Base-by-base conservation (phyloP, 306 rosid species). In the Albizia julibrissin region DNA sequence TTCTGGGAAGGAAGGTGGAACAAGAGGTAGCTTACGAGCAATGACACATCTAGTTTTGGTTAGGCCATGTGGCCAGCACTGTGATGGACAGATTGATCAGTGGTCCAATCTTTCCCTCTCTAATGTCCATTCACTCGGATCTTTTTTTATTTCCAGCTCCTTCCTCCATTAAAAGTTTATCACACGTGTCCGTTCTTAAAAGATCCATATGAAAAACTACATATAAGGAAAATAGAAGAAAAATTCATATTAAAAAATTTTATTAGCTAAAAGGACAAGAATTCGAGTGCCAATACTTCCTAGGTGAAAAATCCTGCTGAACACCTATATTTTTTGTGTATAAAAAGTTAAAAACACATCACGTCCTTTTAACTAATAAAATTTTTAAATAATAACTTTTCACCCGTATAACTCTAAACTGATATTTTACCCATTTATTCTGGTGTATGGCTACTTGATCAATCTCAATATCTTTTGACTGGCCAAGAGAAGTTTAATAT, bases 81-180 rank as follows among this genome's bases (percentile, higher is more conserved):
- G 39, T 62, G 69, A 27, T 62, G 29, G 18, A 26, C 37, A 26
- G 69, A 39, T 10, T 0, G 6, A 69, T 69, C 2, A 39, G 73
- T 69, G 73, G 73, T 69, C 73, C 73, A 37, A 3, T 31, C 70
- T 31, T 24, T 31, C 70, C 31, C 69, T 66, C n/a, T 39, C 26
- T 69, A 3, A 21, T 10, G 47, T 69, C 73, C 73, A 39, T 69
- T 69, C 29, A 43, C 49, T 69, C 10, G 12, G 73, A 69, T n/a
- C 40, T 39, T 24, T 69, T 69, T 10, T 10, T 3, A 6, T 16
- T 47, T 47, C 16, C 43, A 0, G 1, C 70, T 15, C 22, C 22
- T 65, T 68, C 72, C 73, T 39, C 73, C 73, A n/a, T 69, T 39
- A 39, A 69, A 39, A n/a, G 24, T 39, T 39, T 3, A 10, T 39